phyloP scores from a whole-genome alignment of 768 basidiomycete species.

The Tricholoma sp. region DNA sequence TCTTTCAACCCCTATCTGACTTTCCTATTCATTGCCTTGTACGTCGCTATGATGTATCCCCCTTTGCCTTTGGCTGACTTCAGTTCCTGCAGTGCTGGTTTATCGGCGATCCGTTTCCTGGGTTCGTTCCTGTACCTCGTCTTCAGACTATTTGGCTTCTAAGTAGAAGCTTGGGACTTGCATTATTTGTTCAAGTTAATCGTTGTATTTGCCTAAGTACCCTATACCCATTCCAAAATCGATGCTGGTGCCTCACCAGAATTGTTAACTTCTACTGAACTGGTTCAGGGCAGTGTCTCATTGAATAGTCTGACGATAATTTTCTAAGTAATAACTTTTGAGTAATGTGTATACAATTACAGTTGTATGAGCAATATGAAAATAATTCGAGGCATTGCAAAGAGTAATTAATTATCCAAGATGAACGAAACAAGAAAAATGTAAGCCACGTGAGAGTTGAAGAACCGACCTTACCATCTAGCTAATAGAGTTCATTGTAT shows the following conservation, averaged over 20 bases:
- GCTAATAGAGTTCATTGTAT: constrained; percentile 43
- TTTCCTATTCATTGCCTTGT: constrained; percentile 58
- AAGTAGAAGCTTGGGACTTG: constrained; percentile 12
- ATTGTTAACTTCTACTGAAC: too few relatives aligned
- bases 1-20: constrained; percentile 87
- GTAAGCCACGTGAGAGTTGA: not conserved
- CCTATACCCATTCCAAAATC: not conserved
- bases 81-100: constrained; percentile 49
- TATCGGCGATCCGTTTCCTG: constrained; percentile 76
- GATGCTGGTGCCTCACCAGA: not conserved
- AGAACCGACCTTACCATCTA: not conserved
- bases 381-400: not conserved
- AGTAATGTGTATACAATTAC: not conserved
- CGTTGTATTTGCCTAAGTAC: not conserved
- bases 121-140: constrained; percentile 78
- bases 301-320: not conserved
- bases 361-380: not conserved
- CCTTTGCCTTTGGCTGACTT: not conserved
- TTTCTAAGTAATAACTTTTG: not conserved
- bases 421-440: not conserved
- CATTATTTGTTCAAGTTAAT: not conserved
- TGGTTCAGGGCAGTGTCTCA: too few relatives aligned
- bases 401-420: not conserved
- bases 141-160: constrained; percentile 65
- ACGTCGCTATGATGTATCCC: constrained; percentile 9